Conservation (phyloP, 441 rosid genomes). For the Erodium trifolium region DNA sequence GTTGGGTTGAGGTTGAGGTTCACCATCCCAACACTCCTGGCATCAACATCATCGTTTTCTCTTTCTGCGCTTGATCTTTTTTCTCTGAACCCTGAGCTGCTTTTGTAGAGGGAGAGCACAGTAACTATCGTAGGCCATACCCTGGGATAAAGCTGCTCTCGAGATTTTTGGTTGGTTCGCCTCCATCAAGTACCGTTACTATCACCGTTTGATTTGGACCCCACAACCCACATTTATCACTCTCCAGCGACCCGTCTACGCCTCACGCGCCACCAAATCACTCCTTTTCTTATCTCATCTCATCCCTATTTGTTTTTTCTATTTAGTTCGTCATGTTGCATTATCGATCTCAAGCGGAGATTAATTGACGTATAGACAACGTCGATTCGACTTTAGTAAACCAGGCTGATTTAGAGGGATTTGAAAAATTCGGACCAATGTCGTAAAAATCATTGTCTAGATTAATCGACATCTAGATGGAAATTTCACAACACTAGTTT, state of each 20-base stretch:
- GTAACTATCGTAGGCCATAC: not conserved
- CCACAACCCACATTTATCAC: not conserved
- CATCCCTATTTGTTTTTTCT: too few relatives aligned
- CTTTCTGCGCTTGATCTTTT: not conserved
- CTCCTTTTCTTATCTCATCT: too few relatives aligned
- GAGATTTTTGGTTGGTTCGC: not conserved
- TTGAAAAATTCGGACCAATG: too few relatives aligned
- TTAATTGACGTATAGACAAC: too few relatives aligned
- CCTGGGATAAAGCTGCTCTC: not conserved
- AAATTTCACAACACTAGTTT: too few relatives aligned
- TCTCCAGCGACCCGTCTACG: not conserved
- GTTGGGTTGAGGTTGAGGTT: not conserved
- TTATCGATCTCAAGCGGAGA: too few relatives aligned
- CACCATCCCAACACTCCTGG: slow-evolving; percentile 4
- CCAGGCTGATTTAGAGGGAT: too few relatives aligned
- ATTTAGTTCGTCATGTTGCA: too few relatives aligned
- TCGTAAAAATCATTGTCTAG: too few relatives aligned
- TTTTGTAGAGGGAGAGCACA: slow-evolving; percentile 1
- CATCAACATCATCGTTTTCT: slow-evolving; percentile 1
- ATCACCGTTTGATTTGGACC: not conserved
- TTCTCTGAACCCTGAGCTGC: too few relatives aligned
- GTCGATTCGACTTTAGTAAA: too few relatives aligned
- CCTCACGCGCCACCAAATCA: not conserved
- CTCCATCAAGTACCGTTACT: slow-evolving; percentile 4
- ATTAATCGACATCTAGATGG: too few relatives aligned